Evolutionary conservation across 1,139 yeast genomes (phyloP).

Genomic region (Yamadazyma membranifaciens): DNA sequence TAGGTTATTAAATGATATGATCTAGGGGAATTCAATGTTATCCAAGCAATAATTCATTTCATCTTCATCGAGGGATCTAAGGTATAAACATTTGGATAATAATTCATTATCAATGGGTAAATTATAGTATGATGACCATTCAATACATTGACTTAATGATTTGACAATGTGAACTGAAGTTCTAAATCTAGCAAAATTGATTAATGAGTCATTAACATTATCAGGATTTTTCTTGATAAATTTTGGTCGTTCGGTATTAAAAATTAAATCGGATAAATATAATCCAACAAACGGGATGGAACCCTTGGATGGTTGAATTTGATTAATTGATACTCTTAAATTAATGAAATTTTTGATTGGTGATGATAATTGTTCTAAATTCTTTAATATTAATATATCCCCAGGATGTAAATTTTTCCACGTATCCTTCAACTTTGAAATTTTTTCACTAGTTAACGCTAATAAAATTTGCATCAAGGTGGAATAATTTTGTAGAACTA

Average conservation of each 20-base stretch:
- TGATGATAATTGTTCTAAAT: slow-evolving; percentile 61
- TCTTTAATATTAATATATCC: slow-evolving; percentile 62
- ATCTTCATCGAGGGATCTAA: slow-evolving; percentile 71
- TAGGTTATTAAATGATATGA: neutral
- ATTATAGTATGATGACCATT: slow-evolving; percentile 73
- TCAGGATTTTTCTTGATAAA: slow-evolving; percentile 24
- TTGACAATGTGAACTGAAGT: slow-evolving; percentile 78
- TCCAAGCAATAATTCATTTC: slow-evolving; percentile 56
- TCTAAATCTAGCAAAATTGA: slow-evolving; percentile 78
- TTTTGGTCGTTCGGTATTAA: slow-evolving; percentile 70
- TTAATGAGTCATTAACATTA: slow-evolving; percentile 35
- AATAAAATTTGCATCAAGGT: slow-evolving; percentile 84
- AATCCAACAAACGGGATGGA: slow-evolving; percentile 89
- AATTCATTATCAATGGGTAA: slow-evolving; percentile 54
- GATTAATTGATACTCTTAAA: slow-evolving; percentile 61
- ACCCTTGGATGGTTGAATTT: slow-evolving; percentile 68
- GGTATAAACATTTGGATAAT: slow-evolving; percentile 78
- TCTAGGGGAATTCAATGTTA: slow-evolving; percentile 8
- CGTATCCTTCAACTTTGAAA: slow-evolving; percentile 63
- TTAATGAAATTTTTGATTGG: slow-evolving; percentile 65
- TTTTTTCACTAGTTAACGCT: slow-evolving; percentile 74
- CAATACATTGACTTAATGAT: slow-evolving; percentile 76
- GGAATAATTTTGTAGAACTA: slow-evolving; percentile 73
- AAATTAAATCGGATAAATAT: slow-evolving; percentile 77
- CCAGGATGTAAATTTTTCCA: slow-evolving; percentile 66